Evolutionary conservation across 352 stramenopile genomes (phyloP).

Genomic region (Phytophthora multivora): DNA sequence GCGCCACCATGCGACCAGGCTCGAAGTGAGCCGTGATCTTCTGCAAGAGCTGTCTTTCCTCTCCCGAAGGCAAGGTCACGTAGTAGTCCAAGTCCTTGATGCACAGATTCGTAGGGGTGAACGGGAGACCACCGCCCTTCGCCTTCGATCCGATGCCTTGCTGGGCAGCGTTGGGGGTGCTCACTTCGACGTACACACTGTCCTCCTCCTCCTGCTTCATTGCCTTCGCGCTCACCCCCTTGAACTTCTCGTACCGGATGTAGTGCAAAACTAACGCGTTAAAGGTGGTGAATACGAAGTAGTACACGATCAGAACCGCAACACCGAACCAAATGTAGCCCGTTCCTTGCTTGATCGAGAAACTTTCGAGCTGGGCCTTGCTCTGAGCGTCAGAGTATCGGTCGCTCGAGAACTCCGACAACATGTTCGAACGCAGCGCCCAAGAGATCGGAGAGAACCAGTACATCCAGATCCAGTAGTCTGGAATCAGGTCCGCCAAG

Average conservation of each 20-base stretch:
- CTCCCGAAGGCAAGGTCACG: slow-evolving; percentile 54
- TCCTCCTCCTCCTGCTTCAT: slow-evolving; percentile 20
- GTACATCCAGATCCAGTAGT: slow-evolving; percentile 34
- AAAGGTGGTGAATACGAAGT: slow-evolving; percentile 45
- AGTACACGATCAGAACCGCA: slow-evolving; percentile 41
- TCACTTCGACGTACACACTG: slow-evolving; percentile 41
- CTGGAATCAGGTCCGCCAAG: slow-evolving; percentile 48
- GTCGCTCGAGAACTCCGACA: slow-evolving; percentile 43
- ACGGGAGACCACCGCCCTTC: slow-evolving; percentile 29
- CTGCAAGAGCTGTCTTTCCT: slow-evolving; percentile 44
- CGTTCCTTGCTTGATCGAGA: slow-evolving; percentile 42
- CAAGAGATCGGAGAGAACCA: slow-evolving; percentile 60
- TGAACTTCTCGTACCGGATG: slow-evolving; percentile 45
- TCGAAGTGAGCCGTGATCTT: slow-evolving; percentile 50
- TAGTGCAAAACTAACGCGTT: slow-evolving; percentile 45
- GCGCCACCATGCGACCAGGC: slow-evolving; percentile 13
- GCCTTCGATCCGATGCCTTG: not conserved
- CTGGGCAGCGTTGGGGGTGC: slow-evolving; percentile 8
- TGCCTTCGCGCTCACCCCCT: slow-evolving; percentile 27
- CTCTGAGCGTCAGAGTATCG: slow-evolving; percentile 24
- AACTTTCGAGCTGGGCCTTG: slow-evolving; percentile 23
- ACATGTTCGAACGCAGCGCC: slow-evolving; percentile 45
- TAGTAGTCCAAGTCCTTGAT: slow-evolving; percentile 55
- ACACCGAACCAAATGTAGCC: slow-evolving; percentile 46
- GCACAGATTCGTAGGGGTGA: slow-evolving; percentile 43